These are phyloP conservation scores for Mitragyna speciosa DNA, from an alignment of 257 asterid species.

Conservation along the genomic window DNA sequence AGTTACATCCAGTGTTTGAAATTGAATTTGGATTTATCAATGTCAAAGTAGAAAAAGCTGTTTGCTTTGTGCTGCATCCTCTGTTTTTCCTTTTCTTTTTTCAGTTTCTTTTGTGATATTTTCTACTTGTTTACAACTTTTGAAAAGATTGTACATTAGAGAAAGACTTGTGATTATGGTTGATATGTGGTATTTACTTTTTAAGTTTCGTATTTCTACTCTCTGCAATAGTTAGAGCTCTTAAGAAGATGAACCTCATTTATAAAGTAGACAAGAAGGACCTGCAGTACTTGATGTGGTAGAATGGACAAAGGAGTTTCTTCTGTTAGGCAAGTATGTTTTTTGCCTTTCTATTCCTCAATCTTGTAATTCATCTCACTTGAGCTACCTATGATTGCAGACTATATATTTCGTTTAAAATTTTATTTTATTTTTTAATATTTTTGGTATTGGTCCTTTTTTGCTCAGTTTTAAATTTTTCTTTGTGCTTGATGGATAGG, in stretches of 20 bases:
- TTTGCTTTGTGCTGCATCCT: background rate
- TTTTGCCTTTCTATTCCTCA: conserved; percentile 17
- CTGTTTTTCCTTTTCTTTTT: background rate
- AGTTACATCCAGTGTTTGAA: background rate
- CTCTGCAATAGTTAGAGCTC: conserved; percentile 92
- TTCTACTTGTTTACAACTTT: background rate
- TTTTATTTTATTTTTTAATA: background rate
- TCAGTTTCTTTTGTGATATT: background rate
- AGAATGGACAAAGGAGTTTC: conserved; percentile 99
- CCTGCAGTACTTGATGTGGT: conserved; percentile 90
- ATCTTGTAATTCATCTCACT: background rate
- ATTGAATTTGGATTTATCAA: background rate
- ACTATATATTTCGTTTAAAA: background rate
- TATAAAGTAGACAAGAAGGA: conserved; percentile 72
- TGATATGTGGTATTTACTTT: conserved; percentile 2
- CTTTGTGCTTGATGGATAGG: conserved; percentile 38
- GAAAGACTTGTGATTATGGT: background rate
- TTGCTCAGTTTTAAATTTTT: conserved; percentile 19
- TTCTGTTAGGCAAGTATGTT: conserved; percentile 91
- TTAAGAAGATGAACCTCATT: conserved; percentile 70
- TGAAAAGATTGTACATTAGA: background rate
- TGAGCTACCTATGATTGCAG: background rate
- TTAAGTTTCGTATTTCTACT: conserved; percentile 34
- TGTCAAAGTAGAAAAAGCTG: background rate
- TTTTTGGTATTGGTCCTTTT: conserved; percentile 8